Evolutionary conservation across 495 filamentous ascomycete genomes (phyloP).

Genomic region (Xylaria acuta): DNA sequence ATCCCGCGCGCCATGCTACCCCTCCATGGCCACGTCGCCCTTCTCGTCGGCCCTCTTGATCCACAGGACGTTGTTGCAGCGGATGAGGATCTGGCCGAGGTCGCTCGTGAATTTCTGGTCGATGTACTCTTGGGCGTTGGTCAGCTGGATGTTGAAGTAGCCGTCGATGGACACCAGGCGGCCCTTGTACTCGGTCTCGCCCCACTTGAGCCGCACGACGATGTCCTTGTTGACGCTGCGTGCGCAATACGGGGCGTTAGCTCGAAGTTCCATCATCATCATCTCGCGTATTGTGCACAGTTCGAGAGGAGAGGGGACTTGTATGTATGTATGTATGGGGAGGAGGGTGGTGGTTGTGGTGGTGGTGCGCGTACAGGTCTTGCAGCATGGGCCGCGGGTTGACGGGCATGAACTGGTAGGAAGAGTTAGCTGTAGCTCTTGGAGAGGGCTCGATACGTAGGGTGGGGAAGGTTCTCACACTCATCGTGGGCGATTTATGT

Average conservation of each 20-base stretch:
- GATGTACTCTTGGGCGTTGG: conserved; percentile 87
- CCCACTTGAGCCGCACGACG: conserved; percentile 95
- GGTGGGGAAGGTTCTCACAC: conserved; percentile 29
- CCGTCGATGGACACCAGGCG: conserved; percentile 87
- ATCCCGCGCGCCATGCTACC: conserved; percentile 43
- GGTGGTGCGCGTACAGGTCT: conserved; percentile 68
- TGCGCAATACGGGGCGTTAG: too few relatives aligned
- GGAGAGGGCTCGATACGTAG: not conserved
- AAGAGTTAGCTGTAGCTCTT: conserved; percentile 17
- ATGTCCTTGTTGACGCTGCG: conserved; percentile 85
- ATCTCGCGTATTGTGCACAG: too few relatives aligned
- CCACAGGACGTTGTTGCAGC: conserved; percentile 98
- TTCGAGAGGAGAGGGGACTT: too few relatives aligned
- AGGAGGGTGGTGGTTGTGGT: not conserved
- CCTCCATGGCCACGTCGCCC: conserved; percentile 69
- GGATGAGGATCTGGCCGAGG: conserved; percentile 89
- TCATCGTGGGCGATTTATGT: conserved; percentile 35
- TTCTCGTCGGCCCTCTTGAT: conserved; percentile 70
- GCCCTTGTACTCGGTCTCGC: conserved; percentile 95
- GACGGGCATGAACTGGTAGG: conserved; percentile 74
- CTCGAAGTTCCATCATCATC: too few relatives aligned
- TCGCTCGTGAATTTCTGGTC: conserved; percentile 83
- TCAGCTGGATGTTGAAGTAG: conserved; percentile 98
- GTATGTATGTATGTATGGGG: too few relatives aligned
- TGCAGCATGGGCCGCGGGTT: conserved; percentile 92